Conservation (phyloP, 202 grass and related monocot species). For the Alloteropsis angusta region DNA sequence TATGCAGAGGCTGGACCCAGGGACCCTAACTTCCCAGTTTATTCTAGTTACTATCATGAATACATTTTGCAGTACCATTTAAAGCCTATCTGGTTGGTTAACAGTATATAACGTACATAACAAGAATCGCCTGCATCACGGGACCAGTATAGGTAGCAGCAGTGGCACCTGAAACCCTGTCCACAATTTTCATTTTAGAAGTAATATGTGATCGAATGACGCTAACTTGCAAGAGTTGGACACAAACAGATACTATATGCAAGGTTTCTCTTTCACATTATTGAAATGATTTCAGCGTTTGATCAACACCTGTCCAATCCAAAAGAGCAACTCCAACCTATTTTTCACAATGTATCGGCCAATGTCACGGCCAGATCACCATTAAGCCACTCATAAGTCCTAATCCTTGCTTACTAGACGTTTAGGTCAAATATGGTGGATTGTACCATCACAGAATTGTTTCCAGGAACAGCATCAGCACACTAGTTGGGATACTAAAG, state of each 20-base stretch:
- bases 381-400: not conserved
- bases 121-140: constrained; percentile 33
- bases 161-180: constrained; percentile 26
- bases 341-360: not conserved
- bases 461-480: not conserved
- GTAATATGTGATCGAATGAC: not conserved
- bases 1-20: constrained; percentile 16
- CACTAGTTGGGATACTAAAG: not conserved
- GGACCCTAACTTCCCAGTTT: constrained; percentile 12
- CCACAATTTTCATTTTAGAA: not conserved
- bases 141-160: constrained; percentile 29
- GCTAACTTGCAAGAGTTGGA: constrained; percentile 1
- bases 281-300: not conserved
- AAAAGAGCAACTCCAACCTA: not conserved
- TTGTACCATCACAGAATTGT: not conserved
- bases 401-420: not conserved
- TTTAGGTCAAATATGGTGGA: not conserved
- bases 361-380: not conserved
- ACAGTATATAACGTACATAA: constrained; percentile 15
- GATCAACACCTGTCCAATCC: not conserved
- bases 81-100: constrained; percentile 35
- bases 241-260: not conserved
- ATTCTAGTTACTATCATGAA: constrained; percentile 29
- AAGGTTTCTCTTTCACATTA: not conserved
- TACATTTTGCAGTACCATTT: constrained; percentile 33